phyloP scores from a whole-genome alignment of 2,329 filamentous ascomycete species.

The Didymella sp. region DNA sequence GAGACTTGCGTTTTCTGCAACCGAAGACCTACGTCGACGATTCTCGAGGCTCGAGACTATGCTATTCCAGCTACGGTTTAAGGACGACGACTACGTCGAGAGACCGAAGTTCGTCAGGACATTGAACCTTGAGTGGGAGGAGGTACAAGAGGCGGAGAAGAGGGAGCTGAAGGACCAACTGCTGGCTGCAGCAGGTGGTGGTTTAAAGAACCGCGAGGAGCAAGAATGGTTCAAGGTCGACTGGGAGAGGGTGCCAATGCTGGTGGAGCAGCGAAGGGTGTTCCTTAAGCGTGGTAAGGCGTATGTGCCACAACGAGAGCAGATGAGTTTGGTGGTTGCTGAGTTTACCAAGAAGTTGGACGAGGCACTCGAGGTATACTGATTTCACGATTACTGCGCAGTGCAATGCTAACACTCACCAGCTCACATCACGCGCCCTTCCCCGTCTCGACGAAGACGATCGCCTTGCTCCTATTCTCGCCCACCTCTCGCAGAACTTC shows the following conservation, averaged over 20 bases:
- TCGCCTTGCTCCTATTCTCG: slow-evolving; percentile 76
- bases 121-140: slow-evolving; percentile 84
- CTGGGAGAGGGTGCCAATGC: slow-evolving; percentile 89
- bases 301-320: slow-evolving; percentile 86
- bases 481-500: slow-evolving; percentile 94
- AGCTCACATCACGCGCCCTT: slow-evolving; percentile 88
- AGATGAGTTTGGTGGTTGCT: slow-evolving; percentile 85
- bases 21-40: slow-evolving; percentile 85
- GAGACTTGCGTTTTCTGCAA: slow-evolving; percentile 87
- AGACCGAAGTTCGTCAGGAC: slow-evolving; percentile 76
- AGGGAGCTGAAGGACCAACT: slow-evolving; percentile 69
- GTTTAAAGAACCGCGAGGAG: slow-evolving; percentile 68
- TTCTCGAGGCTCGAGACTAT: slow-evolving; percentile 88
- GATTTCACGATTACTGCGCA: not conserved
- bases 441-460: slow-evolving; percentile 96
- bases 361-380: slow-evolving; percentile 77
- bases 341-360: slow-evolving; percentile 85
- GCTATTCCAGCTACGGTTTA: slow-evolving; percentile 84
- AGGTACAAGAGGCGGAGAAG: slow-evolving; percentile 81
- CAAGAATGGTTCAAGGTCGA: slow-evolving; percentile 96
- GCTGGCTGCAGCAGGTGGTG: slow-evolving; percentile 55
- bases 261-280: slow-evolving; percentile 81
- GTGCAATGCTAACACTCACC: slow-evolving; percentile 10
- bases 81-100: slow-evolving; percentile 76
- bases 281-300: slow-evolving; percentile 83